Evolutionary conservation across 192 early-diverging fungal genomes (phyloP).

Genomic region (Phycomyces nitens): DNA sequence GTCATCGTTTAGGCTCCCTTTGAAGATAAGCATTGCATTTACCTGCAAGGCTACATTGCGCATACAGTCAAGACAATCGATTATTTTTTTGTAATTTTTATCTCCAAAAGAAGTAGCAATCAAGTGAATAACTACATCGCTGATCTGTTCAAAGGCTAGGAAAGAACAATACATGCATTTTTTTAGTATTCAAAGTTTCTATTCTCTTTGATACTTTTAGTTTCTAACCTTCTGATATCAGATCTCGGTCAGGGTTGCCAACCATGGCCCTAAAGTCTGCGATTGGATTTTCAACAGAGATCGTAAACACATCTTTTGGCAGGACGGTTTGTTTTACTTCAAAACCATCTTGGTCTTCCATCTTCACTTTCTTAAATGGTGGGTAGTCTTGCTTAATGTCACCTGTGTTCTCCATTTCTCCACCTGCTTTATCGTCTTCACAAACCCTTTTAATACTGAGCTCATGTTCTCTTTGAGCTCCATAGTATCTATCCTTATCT

Average conservation of each 20-base stretch:
- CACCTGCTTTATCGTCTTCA: background rate
- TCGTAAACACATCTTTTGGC: constrained; percentile 32
- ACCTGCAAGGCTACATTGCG: too few relatives aligned
- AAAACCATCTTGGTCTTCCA: constrained; percentile 22
- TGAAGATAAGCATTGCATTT: too few relatives aligned
- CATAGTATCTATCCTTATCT: constrained; percentile 1
- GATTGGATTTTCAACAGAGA: constrained; percentile 56
- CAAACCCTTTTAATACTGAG: too few relatives aligned
- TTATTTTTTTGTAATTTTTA: constrained; percentile 53
- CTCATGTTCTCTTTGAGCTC: constrained; percentile 12
- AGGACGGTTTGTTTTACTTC: constrained; percentile 28
- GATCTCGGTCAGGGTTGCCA: constrained; percentile 44
- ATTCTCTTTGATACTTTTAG: too few relatives aligned
- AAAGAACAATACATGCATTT: too few relatives aligned
- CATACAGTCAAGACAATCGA: constrained; percentile 42
- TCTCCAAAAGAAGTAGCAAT: constrained; percentile 53
- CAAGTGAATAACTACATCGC: constrained; percentile 14
- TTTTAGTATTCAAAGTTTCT: too few relatives aligned
- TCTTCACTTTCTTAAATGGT: background rate
- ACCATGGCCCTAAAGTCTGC: constrained; percentile 61
- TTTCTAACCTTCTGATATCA: constrained; percentile 47
- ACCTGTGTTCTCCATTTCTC: background rate
- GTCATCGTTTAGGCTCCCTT: too few relatives aligned
- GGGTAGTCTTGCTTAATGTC: background rate
- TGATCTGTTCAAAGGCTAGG: background rate